Evolutionary conservation across 495 filamentous ascomycete species (phyloP), one percentile per base, ranked within the genome.

Genomic region (Talaromyces trachyspermus): DNA sequence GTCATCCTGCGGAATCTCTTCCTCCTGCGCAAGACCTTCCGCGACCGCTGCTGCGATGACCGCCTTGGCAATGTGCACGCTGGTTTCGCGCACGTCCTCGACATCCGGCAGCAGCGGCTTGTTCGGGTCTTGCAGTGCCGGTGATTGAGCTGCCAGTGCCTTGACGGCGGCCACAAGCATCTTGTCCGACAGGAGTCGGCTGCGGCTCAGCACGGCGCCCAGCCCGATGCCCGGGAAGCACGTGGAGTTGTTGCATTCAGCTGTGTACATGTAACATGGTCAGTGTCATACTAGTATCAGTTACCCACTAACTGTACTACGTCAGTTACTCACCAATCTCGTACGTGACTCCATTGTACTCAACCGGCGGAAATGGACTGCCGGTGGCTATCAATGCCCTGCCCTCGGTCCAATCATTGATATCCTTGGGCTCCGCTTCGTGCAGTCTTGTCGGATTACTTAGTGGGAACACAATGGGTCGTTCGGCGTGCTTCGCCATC

Each of bases 211-310:
- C 14, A 95, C 79, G 8, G 75, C 76, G 11, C 88, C 89, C 2
- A 95, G 79, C 0, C 88, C 89, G 48, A 95, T 89, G 0, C 85
- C 88, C 0, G 88, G 87, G 66, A 92, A 95, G 19, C 80, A 80
- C n/a, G 83, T 85, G 4, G 83, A 85, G 64, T 95, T 95, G 66
- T 95, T 95, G 70, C 89, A 95, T 59, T 94, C 89, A 19, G 86
- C 87, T 76, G 24, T 8, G 40, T 9, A 9, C 39, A 14, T 3
- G 5, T 42, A 24, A 18, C 26, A 14, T 42, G 3, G 33, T 15
- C 1, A 14, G 7, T 26, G 15, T 26, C 20, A 6, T 30, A 7
- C 27, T 30, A 7, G 6, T 30, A 6, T 30, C 12, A 7, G 27
- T 30, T 30, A 6, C 38, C 23, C 19, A 2, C 5, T 42, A 14